phyloP scores from a whole-genome alignment of 306 rosid species.

The Urtica urens region DNA sequence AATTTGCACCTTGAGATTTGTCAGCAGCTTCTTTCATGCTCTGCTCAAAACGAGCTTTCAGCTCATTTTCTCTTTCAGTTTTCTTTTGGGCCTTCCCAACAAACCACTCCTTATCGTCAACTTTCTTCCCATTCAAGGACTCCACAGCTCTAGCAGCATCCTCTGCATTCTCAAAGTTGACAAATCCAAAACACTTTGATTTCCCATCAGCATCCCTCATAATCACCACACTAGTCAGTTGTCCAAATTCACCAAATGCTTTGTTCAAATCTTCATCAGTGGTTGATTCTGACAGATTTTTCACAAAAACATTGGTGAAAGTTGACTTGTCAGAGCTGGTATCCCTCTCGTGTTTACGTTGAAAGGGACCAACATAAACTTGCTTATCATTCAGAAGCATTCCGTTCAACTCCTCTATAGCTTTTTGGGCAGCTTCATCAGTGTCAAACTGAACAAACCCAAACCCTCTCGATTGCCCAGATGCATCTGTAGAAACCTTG shows the following conservation, averaged over 20 bases:
- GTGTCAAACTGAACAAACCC: constrained; percentile 92
- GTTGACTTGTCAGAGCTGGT: constrained; percentile 36
- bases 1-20: constrained; percentile 85
- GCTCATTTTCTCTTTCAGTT: constrained; percentile 78
- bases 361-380: constrained; percentile 96
- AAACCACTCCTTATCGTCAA: constrained; percentile 81
- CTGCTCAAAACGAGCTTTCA: constrained; percentile 67
- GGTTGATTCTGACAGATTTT: constrained; percentile 70
- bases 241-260: constrained; percentile 65
- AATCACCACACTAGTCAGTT: constrained; percentile 71
- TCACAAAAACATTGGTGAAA: constrained; percentile 81
- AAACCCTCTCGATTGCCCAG: constrained; percentile 92
- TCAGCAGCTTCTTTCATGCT: constrained; percentile 88
- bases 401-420: constrained; percentile 84
- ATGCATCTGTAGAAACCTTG: constrained; percentile 78
- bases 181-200: constrained; percentile 92
- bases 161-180: constrained; percentile 76
- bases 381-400: constrained; percentile 94
- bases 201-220: constrained; percentile 96
- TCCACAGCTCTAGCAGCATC: constrained; percentile 83
- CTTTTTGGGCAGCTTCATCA: constrained; percentile 86
- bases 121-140: constrained; percentile 58
- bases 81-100: constrained; percentile 95
- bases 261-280: constrained; percentile 73
- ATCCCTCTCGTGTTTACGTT: constrained; percentile 95